A percentile compares a stretch with the other conserved stretches of the same genome.
Evolutionary conservation across 768 basidiomycete species (phyloP).

Genomic region (Kwoniella sp.): DNA sequence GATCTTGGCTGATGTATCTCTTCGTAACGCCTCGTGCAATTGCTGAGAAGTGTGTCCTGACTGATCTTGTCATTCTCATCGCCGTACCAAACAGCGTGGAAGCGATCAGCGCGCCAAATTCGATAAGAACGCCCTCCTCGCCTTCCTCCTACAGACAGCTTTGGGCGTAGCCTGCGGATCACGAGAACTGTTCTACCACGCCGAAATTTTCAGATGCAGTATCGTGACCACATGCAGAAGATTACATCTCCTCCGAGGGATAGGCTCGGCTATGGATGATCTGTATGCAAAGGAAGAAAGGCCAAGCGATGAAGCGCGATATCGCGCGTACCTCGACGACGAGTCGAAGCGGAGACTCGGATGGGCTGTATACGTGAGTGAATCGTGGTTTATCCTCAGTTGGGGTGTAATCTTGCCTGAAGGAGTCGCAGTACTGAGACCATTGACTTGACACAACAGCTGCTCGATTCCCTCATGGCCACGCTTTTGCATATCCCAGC

Average conservation of each 20-base stretch:
- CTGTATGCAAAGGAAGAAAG: conserved; percentile 21
- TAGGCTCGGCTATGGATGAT: conserved; percentile 32
- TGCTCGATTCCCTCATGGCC: conserved; percentile 40
- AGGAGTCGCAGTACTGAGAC: not conserved
- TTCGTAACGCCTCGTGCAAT: not conserved
- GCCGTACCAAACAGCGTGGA: too few species aligned
- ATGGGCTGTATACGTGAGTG: conserved; percentile 51
- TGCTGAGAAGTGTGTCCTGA: not conserved
- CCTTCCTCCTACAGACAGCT: conserved; percentile 39
- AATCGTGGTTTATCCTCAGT: not conserved
- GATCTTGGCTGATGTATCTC: not conserved
- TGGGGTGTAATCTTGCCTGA: not conserved
- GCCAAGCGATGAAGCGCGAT: conserved; percentile 29
- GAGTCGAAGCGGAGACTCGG: conserved; percentile 42
- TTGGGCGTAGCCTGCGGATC: conserved; percentile 46
- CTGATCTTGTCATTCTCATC: not conserved
- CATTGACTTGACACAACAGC: conserved; percentile 18
- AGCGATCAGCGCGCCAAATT: conserved; percentile 50
- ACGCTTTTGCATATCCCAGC: conserved; percentile 34
- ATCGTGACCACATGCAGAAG: conserved; percentile 41
- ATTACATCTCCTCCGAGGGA: conserved; percentile 39
- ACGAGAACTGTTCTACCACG: conserved; percentile 46
- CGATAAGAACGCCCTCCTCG: conserved; percentile 36
- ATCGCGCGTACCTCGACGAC: conserved; percentile 42
- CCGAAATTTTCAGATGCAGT: conserved; percentile 46